Base-by-base conservation (phyloP, 306 rosid genomes). In the Luffa aegyptiaca region DNA sequence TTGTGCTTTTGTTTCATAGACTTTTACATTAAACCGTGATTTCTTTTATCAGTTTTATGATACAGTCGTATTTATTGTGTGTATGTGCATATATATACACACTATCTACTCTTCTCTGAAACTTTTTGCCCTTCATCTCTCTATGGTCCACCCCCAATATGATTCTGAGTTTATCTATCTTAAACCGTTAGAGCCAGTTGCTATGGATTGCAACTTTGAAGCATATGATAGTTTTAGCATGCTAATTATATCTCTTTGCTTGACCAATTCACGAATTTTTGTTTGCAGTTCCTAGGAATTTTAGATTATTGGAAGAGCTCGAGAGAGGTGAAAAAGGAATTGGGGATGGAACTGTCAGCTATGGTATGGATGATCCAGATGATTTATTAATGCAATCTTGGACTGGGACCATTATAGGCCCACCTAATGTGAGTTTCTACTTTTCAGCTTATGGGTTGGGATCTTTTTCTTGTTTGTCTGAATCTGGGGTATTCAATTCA, bases 351-450 rank as follows among this genome's bases (percentile, higher is more conserved):
- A 92, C 98, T 80, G 98, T 94, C 42, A 94, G 98, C 87, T 94
- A 94, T 82, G 98, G 98, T 81, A 94, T 94, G 98, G 97, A 94
- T 85, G 98, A 92, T 74, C 97, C 94, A n/a, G 97, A 94, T 81
- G 98, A 94, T 89, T 86, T 92, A 79, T 86, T 75, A 83, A 94
- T 94, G 98, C 98, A 90, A 80, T 94, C 97, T 42, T 94, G 97
- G 98, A 94, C 97, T 52, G 98, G 98, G 75, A 94, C 98, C 81
- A 85, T 94, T 57, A 92, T 92, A 55, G 98, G 98, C 2, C 97
- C 98, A 74, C 95, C 92, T n/a, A 95, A 92, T 86, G 97, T 92
- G 87, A 84, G 92, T 82, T 83, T 52, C 64, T 9, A 58, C n/a
- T 45, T 44, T 58, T 80, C 12, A 42, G 63, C 76, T 62, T 63